These are phyloP conservation scores for Coemansia pectinata DNA, from an alignment of 192 early-diverging fungal genomes.

Conservation along the genomic window DNA sequence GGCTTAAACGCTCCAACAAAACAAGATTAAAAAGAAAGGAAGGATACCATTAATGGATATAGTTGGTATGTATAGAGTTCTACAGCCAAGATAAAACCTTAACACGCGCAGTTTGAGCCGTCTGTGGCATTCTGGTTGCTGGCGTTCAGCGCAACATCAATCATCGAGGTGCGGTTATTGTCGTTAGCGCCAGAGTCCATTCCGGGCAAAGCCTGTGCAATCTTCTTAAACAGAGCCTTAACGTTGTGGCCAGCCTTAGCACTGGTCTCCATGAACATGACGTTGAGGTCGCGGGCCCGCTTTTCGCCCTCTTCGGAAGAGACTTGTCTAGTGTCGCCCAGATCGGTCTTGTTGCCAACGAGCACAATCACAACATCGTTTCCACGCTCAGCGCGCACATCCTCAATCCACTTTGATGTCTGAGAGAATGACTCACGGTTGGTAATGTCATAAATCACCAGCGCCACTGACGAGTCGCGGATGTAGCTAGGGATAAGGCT, in stretches of 20 bases:
- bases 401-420: constrained; percentile 98
- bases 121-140: constrained; percentile 46
- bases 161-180: constrained; percentile 52
- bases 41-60: too few relatives aligned
- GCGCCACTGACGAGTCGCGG: constrained; percentile 95
- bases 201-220: constrained; percentile 82
- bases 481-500: constrained; percentile 98
- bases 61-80: too few relatives aligned
- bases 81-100: neutral
- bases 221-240: constrained; percentile 95
- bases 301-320: constrained; percentile 97
- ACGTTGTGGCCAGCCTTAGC: constrained; percentile 99
- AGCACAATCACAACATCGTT: constrained; percentile 98
- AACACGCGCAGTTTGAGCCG: constrained; percentile 59
- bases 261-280: constrained; percentile 99
- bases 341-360: constrained; percentile 98
- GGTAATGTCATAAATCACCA: constrained; percentile 98
- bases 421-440: constrained; percentile 96
- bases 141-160: constrained; percentile 60
- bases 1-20: too few relatives aligned
- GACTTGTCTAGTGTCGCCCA: constrained; percentile 93
- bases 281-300: constrained; percentile 93
- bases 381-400: constrained; percentile 97
- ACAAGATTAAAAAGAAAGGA: too few relatives aligned
- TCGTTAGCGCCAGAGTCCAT: constrained; percentile 71